Conservation (phyloP, 495 filamentous ascomycete species). For the Aspergillus steynii region DNA sequence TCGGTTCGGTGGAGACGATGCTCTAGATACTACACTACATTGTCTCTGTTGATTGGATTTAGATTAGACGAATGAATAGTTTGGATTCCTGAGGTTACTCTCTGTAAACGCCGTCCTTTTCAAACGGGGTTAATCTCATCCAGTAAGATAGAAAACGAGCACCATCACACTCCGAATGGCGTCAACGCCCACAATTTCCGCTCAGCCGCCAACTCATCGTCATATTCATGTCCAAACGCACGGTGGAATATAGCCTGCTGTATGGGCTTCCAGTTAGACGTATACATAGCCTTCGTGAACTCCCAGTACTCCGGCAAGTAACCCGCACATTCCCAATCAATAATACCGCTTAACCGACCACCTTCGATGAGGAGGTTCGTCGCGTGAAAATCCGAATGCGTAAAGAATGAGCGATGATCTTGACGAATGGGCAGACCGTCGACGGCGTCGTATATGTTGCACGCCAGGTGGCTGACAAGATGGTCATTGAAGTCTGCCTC, state of each 20-base stretch:
- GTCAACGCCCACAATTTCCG: constrained; percentile 2
- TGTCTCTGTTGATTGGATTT: too few relatives aligned
- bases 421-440: constrained; percentile 6
- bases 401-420: constrained; percentile 21
- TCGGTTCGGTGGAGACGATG: too few relatives aligned
- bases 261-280: constrained; percentile 1
- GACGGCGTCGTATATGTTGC: neutral
- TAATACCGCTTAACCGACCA: constrained; percentile 25
- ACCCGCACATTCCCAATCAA: constrained; percentile 38
- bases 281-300: constrained; percentile 30
- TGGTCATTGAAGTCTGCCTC: constrained; percentile 25
- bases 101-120: too few relatives aligned
- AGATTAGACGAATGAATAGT: too few relatives aligned
- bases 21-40: too few relatives aligned
- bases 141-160: too few relatives aligned
- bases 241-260: constrained; percentile 11
- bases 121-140: too few relatives aligned
- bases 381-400: constrained; percentile 28
- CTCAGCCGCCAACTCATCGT: constrained; percentile 18
- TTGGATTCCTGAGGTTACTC: too few relatives aligned
- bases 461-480: constrained; percentile 15
- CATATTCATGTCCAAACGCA: constrained; percentile 13
- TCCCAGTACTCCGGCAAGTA: constrained; percentile 38
- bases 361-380: constrained; percentile 29
- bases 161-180: neutral